Evolutionary conservation across 352 stramenopile genomes (phyloP), one percentile per base, ranked within the genome.

Genomic region (Phytophthora ramorum): DNA sequence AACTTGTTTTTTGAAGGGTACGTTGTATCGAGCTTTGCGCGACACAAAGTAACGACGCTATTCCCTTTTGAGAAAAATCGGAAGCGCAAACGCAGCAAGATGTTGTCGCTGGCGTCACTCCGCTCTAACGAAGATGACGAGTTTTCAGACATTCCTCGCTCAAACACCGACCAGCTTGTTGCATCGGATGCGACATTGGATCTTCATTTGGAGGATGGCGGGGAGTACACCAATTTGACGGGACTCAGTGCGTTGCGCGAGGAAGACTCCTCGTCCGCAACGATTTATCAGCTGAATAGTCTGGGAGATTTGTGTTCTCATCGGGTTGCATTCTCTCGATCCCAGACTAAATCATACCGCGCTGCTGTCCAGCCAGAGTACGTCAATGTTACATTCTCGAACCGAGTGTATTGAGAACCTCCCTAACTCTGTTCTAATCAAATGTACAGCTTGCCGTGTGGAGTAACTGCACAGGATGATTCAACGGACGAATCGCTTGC

Each of bases 281-380:
- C 56, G 30, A 71, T 90, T 52, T 93, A 90, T 43, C 79, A 91
- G 54, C 48, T 93, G n/a, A 93, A 82, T 55, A 79, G 66, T 54
- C 44, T 89, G 20, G 85, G 85, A 3, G 85, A 93, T 48, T 40
- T 93, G 2, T 89, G 81, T 52, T 86, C 75, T 4, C 85, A 93
- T 56, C 64, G 63, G 9, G 75, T 93, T 20, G 78, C 82, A 24
- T 76, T 71, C 41, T 51, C 53, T 16, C 73, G 64, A 30, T 69
- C 47, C 19, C 54, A 75, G 8, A 69, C 58, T 17, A 79, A 75
- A 38, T 58, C 64, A 7, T 88, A 90, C 37, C 52, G 72, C 14
- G 61, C 71, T 10, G 79, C 79, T 19, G 69, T 93, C 45, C 85
- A 91, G 47, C 43, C 68, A 2, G 72, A 83, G 85, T 93, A 82